phyloP scores from a whole-genome alignment of 331 rosid species.

The Pyracantha coccinea region DNA sequence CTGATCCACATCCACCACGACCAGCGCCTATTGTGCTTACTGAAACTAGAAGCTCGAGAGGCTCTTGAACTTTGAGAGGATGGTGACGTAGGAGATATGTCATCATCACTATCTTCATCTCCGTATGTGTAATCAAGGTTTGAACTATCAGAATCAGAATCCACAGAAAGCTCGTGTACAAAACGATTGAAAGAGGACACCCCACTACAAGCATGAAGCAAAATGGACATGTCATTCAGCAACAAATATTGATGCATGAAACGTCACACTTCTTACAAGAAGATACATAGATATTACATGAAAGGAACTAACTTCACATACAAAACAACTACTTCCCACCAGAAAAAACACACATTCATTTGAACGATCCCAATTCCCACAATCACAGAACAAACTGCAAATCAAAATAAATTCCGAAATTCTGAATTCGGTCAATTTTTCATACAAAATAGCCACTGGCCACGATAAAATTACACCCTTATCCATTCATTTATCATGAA shows the following conservation, averaged over 20 bases:
- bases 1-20: conserved; percentile 59
- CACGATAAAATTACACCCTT: neutral
- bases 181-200: conserved; percentile 88
- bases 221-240: neutral
- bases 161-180: conserved; percentile 80
- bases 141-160: conserved; percentile 55
- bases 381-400: too few species aligned
- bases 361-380: neutral
- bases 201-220: conserved; percentile 45
- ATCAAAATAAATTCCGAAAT: neutral
- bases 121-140: conserved; percentile 49
- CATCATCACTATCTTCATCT: conserved; percentile 55
- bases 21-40: conserved; percentile 26
- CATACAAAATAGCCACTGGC: neutral
- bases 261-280: neutral
- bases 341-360: neutral
- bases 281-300: neutral
- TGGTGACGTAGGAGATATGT: conserved; percentile 42
- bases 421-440: too few species aligned
- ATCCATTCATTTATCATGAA: neutral
- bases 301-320: neutral
- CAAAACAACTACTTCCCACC: neutral
- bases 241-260: neutral
- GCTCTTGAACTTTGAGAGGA: conserved; percentile 55
- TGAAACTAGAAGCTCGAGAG: conserved; percentile 33